phyloP scores from a whole-genome alignment of 768 basidiomycete species.

The Suillus placidus region DNA sequence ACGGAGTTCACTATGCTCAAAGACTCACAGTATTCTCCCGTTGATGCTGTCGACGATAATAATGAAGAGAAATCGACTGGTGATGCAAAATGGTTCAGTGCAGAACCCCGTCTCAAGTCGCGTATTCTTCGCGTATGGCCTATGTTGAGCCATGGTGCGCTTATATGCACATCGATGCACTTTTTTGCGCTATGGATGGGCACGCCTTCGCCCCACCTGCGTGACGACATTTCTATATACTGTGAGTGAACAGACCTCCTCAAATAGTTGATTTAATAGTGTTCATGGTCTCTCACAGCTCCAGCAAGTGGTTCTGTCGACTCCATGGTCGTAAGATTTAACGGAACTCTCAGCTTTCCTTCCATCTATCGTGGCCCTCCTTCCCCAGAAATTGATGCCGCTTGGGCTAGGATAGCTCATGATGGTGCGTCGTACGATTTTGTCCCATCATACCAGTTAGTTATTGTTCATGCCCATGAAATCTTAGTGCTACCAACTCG shows the following conservation, averaged over 20 bases:
- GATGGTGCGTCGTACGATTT: neutral
- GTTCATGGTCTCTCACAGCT: neutral
- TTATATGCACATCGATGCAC: neutral
- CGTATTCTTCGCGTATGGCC: neutral
- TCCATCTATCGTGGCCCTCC: too few species aligned
- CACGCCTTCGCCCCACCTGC: neutral
- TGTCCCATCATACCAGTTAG: neutral
- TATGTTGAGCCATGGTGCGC: neutral
- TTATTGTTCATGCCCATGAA: neutral
- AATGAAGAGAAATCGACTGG: neutral
- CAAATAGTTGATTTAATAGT: neutral
- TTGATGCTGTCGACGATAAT: neutral
- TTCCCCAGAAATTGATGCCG: conserved; percentile 7
- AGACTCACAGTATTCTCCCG: neutral
- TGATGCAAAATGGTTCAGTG: neutral
- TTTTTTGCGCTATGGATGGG: conserved; percentile 16
- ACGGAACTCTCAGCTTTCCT: conserved; percentile 7
- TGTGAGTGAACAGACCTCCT: neutral
- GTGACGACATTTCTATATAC: neutral
- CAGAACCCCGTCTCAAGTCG: neutral
- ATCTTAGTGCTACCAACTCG: conserved; percentile 10
- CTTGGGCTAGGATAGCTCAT: conserved; percentile 7
- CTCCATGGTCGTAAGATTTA: conserved; percentile 10
- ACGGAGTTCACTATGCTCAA: neutral
- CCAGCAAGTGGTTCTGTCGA: conserved; percentile 16